A percentile compares a stretch with the other conserved stretches of the same genome.
Conservation (phyloP, 805 yeast species). For the Wickerhamiella musiphila region DNA sequence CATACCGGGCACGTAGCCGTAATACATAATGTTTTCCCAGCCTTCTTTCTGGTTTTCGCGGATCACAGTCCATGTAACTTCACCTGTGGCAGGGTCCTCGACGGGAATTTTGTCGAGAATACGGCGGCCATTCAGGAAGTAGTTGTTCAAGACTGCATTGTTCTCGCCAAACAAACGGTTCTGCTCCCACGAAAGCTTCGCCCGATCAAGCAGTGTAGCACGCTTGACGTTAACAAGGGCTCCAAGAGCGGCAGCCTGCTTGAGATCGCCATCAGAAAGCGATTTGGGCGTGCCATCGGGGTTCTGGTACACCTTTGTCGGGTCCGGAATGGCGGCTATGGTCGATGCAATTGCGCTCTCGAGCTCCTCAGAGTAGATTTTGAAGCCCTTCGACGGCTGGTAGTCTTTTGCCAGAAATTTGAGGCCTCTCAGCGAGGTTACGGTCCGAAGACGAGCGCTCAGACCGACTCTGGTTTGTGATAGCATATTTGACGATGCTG, state of each 20-base stretch:
- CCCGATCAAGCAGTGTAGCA: slow-evolving; percentile 31
- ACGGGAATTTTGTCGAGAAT: slow-evolving; percentile 73
- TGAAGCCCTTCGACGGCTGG: slow-evolving; percentile 15
- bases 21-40: slow-evolving; percentile 65
- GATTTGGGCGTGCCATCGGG: slow-evolving; percentile 59
- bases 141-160: slow-evolving; percentile 39
- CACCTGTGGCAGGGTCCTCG: slow-evolving; percentile 63
- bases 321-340: slow-evolving; percentile 45
- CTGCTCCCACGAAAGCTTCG: slow-evolving; percentile 35
- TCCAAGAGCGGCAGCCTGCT: slow-evolving; percentile 55
- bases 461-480: too few species aligned
- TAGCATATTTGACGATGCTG: too few species aligned
- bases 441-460: too few species aligned
- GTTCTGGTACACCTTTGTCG: slow-evolving; percentile 50
- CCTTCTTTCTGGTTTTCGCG: slow-evolving; percentile 67
- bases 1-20: slow-evolving; percentile 54
- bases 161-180: slow-evolving; percentile 41
- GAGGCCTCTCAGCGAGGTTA: too few species aligned
- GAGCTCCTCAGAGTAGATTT: slow-evolving; percentile 20
- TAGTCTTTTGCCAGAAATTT: slow-evolving; percentile 20
- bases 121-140: slow-evolving; percentile 36
- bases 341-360: slow-evolving; percentile 47
- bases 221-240: slow-evolving; percentile 39
- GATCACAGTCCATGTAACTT: slow-evolving; percentile 59
- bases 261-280: slow-evolving; percentile 53